Percentiles rank a stretch among this genome's conserved stretches.
Evolutionary conservation across 768 basidiomycete genomes (phyloP).

Genomic region (Boletus rex-veris): DNA sequence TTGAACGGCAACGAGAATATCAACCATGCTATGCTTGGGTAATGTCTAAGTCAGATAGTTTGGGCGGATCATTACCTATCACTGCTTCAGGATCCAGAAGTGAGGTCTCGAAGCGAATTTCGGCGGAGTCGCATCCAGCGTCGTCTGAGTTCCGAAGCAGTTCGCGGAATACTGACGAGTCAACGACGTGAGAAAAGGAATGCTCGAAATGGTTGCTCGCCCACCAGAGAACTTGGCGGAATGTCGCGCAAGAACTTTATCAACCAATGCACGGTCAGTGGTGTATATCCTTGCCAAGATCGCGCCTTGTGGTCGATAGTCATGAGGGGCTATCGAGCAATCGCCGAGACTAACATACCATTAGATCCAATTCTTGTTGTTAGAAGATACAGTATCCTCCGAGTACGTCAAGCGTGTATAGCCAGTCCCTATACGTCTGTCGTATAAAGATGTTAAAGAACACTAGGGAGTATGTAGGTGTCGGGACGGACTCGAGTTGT

Average conservation of each 20-base stretch:
- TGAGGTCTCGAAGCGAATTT: neutral
- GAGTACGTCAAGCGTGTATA: neutral
- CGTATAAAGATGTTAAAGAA: too few relatives aligned
- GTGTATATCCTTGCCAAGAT: neutral
- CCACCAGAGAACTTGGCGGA: constrained; percentile 1
- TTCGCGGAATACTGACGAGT: neutral
- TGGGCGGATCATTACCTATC: neutral
- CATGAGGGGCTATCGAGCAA: neutral
- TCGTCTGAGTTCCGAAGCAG: constrained; percentile 2
- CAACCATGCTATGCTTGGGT: neutral
- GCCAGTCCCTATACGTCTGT: too few relatives aligned
- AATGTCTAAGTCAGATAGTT: neutral
- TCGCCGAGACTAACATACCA: neutral
- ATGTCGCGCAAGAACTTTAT: constrained; percentile 3
- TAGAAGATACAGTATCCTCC: neutral
- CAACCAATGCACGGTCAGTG: neutral
- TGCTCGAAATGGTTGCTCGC: neutral
- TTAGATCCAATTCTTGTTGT: neutral
- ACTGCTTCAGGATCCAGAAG: neutral
- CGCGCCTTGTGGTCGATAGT: neutral
- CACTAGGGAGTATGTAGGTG: too few relatives aligned
- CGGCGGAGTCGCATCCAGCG: neutral
- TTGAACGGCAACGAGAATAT: neutral
- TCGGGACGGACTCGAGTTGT: too few relatives aligned
- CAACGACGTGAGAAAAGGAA: neutral